Evolutionary conservation across 2,329 filamentous ascomycete genomes (phyloP), one percentile per base, ranked within the genome.

Genomic region (Nemania sp.): DNA sequence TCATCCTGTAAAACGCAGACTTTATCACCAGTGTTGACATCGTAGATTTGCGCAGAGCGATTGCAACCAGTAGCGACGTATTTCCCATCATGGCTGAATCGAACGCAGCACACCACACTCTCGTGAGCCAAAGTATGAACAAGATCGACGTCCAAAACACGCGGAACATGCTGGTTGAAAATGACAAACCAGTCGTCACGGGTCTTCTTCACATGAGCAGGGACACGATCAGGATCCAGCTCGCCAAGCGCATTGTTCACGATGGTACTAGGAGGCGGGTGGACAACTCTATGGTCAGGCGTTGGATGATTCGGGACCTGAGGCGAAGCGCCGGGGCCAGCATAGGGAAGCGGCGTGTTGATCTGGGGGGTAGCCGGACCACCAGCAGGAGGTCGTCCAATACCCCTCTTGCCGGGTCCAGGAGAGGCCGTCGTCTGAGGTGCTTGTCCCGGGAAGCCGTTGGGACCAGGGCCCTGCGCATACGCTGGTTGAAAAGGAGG

Each of bases 1-100:
- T 94, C 90, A 70, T 99, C 95, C 75, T 97, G 92, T 35, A 98
- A 81, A 60, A 95, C 89, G 67, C 91, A 95, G 54, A 98, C 87
- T 75, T 94, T 95, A 68, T 91, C 87, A 57, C 95, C 95, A 15
- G 87, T 90, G 70, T 87, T 83, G 43, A 98, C 94, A 67, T 99
- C 95, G 76, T 95, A 99, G 70, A 99, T 99, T 77, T 98, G 94
- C n/a, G 95, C 95, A n/a, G 92, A 97, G 65, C 93, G 84, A 77
- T 99, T 99, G 82, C 95, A 98, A 45, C 95, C 95, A 5, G 95
- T 99, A 7, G 95, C 95, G 57, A 99, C 90, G 69, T 91, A 97
- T 73, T 96, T 93, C 68, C 95, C 95, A 72, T 99, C 95, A 57
- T 90, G 87, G 74, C 94, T 98, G 81, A 99, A 99, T 60, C 95